Evolutionary conservation across 192 early-diverging fungal species (phyloP).

Genomic region (Pilobolus umbonatus): DNA sequence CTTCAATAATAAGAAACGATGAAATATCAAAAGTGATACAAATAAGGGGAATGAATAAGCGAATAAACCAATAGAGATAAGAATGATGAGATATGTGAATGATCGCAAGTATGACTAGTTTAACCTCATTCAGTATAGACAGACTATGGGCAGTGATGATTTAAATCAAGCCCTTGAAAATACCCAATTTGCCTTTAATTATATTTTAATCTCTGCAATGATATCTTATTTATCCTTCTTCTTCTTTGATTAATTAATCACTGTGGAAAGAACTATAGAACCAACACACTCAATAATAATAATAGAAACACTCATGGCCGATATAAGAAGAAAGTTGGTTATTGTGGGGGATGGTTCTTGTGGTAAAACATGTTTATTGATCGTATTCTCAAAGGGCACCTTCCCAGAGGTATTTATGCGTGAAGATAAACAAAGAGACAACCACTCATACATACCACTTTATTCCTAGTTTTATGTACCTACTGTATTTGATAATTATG

Average conservation of each 20-base stretch:
- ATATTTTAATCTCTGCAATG: background rate
- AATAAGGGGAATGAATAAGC: background rate
- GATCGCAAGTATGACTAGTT: no score
- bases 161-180: constrained; percentile 1
- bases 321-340: constrained; percentile 79
- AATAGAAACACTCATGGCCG: constrained; percentile 25
- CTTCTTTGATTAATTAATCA: background rate
- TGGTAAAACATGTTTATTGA: constrained; percentile 87
- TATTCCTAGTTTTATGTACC: constrained; percentile 76
- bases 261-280: background rate
- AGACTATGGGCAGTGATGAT: no score
- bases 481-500: constrained; percentile 91
- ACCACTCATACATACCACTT: background rate
- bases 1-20: background rate
- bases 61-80: background rate
- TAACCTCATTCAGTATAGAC: no score
- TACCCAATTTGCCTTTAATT: background rate
- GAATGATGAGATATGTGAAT: background rate
- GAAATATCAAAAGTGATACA: background rate
- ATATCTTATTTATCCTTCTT: background rate
- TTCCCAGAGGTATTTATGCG: constrained; percentile 73
- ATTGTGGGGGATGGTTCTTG: constrained; percentile 91
- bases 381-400: constrained; percentile 74
- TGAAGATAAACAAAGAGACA: constrained; percentile 16
- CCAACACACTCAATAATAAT: no score